Evolutionary conservation across 257 asterid genomes (phyloP).

Genomic region (Ajuga chamaepitys): DNA sequence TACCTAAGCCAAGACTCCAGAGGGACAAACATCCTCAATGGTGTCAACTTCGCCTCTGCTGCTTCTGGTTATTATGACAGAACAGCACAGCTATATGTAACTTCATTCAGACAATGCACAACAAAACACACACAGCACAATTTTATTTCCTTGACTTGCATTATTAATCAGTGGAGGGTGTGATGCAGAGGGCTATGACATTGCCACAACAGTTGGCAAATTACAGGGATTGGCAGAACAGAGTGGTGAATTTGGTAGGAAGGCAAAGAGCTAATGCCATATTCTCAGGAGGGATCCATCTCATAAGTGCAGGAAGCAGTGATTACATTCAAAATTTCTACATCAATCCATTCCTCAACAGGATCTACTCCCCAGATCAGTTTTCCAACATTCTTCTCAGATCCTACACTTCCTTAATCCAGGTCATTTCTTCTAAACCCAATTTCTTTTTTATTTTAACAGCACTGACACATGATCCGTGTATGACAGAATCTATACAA

Average conservation of each 20-base stretch:
- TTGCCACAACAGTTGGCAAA: constrained; percentile 47
- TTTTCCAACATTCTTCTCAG: constrained; percentile 56
- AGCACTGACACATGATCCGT: neutral
- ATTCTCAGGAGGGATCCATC: constrained; percentile 60
- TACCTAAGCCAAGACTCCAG: constrained; percentile 59
- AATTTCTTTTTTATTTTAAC: too few species aligned
- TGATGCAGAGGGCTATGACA: constrained; percentile 57
- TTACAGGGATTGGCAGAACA: constrained; percentile 64
- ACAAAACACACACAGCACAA: too few species aligned
- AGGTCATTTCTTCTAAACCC: constrained; percentile 24
- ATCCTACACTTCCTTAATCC: constrained; percentile 47
- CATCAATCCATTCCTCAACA: constrained; percentile 52
- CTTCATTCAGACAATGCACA: too few species aligned
- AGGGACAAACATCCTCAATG: constrained; percentile 46
- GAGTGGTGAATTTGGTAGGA: constrained; percentile 57
- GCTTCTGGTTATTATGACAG: constrained; percentile 80
- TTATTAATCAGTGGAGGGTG: too few species aligned
- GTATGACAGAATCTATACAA: constrained; percentile 41
- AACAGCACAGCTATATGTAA: constrained; percentile 60
- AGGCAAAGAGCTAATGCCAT: constrained; percentile 38
- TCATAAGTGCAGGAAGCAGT: constrained; percentile 82
- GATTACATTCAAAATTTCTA: constrained; percentile 76
- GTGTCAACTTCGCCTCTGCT: constrained; percentile 85
- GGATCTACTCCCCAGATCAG: constrained; percentile 36
- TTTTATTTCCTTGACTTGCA: too few species aligned